Percentiles rank a stretch among this genome's conserved stretches.
These are phyloP conservation scores for Dissophora globulifera DNA, from an alignment of 192 early-diverging fungal genomes.

Conservation along the genomic window DNA sequence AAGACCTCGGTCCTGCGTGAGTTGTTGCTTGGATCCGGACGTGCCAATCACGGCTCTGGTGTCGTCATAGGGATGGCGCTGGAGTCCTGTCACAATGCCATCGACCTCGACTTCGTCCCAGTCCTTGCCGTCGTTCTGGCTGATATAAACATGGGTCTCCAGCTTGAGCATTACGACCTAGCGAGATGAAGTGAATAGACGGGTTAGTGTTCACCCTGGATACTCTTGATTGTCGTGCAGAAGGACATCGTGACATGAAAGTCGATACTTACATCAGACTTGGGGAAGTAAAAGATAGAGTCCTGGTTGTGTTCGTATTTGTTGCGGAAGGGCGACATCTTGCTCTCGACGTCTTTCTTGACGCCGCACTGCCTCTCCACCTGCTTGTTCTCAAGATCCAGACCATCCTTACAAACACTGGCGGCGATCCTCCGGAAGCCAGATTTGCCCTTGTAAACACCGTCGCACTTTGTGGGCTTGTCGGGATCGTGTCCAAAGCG, in stretches of 20 bases:
- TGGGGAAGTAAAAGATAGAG: conserved; percentile 46
- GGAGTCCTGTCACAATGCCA: conserved; percentile 59
- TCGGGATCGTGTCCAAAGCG: conserved; percentile 79
- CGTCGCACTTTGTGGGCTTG: conserved; percentile 76
- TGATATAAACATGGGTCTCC: conserved; percentile 61
- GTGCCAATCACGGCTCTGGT: conserved; percentile 71
- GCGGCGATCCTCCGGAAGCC: conserved; percentile 84
- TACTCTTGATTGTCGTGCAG: no score
- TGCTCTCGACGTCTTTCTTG: conserved; percentile 47
- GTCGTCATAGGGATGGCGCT: conserved; percentile 71
- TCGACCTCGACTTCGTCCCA: conserved; percentile 60
- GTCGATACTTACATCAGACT: conserved; percentile 53
- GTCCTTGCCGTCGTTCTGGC: conserved; percentile 70
- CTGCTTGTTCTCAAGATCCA: conserved; percentile 65
- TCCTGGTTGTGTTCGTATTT: conserved; percentile 11
- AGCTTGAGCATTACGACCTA: conserved; percentile 63
- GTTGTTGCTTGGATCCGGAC: conserved; percentile 56
- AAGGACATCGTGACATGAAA: no score
- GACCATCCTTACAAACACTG: conserved; percentile 81
- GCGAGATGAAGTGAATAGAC: no score
- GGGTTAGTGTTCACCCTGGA: no score
- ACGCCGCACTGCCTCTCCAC: conserved; percentile 79
- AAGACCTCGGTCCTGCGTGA: conserved; percentile 69
- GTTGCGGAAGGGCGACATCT: conserved; percentile 38
- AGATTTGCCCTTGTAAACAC: conserved; percentile 74